A percentile compares a stretch with the other conserved stretches of the same genome.
phyloP scores from a whole-genome alignment of 257 asterid genomes.

The Solanum gandarillasii region DNA sequence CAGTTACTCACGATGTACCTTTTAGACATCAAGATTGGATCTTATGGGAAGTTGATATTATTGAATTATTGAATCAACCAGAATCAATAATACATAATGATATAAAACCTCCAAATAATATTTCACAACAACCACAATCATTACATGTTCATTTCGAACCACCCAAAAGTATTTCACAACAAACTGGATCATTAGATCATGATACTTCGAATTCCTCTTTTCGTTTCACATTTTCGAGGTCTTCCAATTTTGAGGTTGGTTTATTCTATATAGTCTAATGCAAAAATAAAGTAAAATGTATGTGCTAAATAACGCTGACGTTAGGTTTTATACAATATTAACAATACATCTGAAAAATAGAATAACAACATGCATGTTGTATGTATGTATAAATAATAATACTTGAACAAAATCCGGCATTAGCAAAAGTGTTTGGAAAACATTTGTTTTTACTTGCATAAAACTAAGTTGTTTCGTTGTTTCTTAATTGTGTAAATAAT shows the following conservation, averaged over 20 bases:
- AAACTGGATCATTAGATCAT: not conserved
- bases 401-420: no score
- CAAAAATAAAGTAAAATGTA: not conserved
- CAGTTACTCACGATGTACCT: constrained; percentile 4
- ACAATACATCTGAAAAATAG: no score
- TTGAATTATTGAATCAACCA: constrained; percentile 14
- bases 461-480: no score
- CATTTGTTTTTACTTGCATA: no score
- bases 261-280: not conserved
- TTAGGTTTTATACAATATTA: not conserved
- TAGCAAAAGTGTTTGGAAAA: no score
- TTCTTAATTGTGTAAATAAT: no score
- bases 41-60: constrained; percentile 5
- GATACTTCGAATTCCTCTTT: not conserved
- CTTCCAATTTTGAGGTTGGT: not conserved
- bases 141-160: not conserved
- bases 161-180: not conserved
- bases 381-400: no score
- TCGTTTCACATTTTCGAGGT: not conserved
- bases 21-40: not conserved
- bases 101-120: not conserved
- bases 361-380: no score
- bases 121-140: not conserved
- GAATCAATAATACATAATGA: not conserved
- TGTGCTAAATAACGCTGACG: not conserved